Evolutionary conservation across 140 eudicot genomes (phyloP).

Genomic region (Oenanthe javanica): DNA sequence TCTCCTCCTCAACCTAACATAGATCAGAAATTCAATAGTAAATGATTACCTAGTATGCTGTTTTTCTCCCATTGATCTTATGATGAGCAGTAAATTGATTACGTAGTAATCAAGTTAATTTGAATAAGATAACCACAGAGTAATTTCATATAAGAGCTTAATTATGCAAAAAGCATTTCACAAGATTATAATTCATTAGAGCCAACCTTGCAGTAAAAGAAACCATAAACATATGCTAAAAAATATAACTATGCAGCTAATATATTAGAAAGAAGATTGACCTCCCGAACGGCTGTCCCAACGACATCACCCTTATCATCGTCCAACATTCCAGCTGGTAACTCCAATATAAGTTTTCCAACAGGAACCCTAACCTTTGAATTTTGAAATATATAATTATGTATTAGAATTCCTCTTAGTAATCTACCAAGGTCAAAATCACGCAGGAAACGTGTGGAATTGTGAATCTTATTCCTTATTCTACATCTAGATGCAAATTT

Average conservation of each 20-base stretch:
- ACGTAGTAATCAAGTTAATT: neutral
- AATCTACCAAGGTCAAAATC: neutral
- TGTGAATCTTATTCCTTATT: constrained; percentile 4
- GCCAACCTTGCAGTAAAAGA: neutral
- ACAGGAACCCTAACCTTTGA: constrained; percentile 93
- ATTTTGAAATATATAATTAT: constrained; percentile 29
- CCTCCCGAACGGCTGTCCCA: constrained; percentile 98
- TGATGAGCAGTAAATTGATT: neutral
- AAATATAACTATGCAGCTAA: neutral
- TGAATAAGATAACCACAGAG: neutral
- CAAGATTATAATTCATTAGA: neutral
- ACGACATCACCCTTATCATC: constrained; percentile 71
- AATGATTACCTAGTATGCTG: neutral
- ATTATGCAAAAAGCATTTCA: neutral
- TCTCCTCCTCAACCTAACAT: constrained; percentile 86
- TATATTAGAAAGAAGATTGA: constrained; percentile 16
- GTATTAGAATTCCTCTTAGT: neutral
- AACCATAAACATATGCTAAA: neutral
- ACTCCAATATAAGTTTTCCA: constrained; percentile 82
- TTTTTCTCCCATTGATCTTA: neutral
- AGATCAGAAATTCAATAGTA: constrained; percentile 7
- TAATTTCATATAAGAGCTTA: neutral
- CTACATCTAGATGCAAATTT: neutral
- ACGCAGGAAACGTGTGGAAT: neutral
- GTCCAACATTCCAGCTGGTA: constrained; percentile 99